Evolutionary conservation across 208 protist genomes (phyloP), one percentile per base, ranked within the genome.

Genomic region (Leishmania lainsoni): DNA sequence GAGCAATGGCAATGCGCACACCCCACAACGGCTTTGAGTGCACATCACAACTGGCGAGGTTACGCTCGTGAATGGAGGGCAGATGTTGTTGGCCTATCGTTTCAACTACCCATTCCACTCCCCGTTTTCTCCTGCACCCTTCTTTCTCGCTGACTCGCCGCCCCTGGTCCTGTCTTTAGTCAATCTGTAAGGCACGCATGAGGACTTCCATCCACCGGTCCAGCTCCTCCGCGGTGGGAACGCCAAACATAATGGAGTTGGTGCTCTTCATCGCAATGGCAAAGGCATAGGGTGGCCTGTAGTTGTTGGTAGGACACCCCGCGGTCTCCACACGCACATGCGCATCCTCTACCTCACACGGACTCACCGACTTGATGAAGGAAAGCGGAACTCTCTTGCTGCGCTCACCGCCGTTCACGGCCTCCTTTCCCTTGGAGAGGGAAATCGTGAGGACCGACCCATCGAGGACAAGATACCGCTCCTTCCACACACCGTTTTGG

Each of bases 401-500:
- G 65, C 94, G 92, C 59, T 95, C 89, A 26, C 84, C 82, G 0
- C 89, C 88, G 35, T 71, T 83, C 0, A 83, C 91, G 0, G 94
- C 91, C 70, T 84, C 81, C 79, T 93, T 95, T 3, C 87, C 92
- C 17, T 87, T 88, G 4, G 86, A 82, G 26, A 97, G 83, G 0
- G 91, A 94, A 59, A 97, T 93, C 39, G 94, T 92, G 2, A 99
- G 89, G n/a, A 89, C 87, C 42, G 84, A 85, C 56, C 91, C 85
- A 5, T 82, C 84, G 3, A 97, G 76, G 48, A 87, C 75, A 5
- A 95, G 82, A 76, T 96, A 92, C 17, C 93, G 92, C 74, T 97
- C 92, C 85, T 97, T 97, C 94, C 94, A 97, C 2, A 88, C 79
- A n/a, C 90, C 89, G 56, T 89, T 92, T n/a, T 65, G 81, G 61